Evolutionary conservation across 331 rosid genomes (phyloP).

Genomic region (Dryas integrifolia): DNA sequence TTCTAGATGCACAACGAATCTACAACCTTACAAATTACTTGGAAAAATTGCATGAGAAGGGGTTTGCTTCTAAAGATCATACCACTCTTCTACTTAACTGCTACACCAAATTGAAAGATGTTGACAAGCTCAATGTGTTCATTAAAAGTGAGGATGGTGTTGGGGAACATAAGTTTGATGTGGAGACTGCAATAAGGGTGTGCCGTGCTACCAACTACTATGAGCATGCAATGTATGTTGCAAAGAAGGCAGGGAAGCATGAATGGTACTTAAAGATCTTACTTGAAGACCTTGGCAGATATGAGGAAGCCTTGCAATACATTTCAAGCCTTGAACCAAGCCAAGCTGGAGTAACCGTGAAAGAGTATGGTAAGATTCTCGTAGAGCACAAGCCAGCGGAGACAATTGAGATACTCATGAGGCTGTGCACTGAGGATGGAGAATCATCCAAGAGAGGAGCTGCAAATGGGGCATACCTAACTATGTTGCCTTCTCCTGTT

Average conservation of each 20-base stretch:
- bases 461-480: slow-evolving; percentile 50
- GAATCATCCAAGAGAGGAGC: slow-evolving; percentile 48
- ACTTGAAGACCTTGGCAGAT: slow-evolving; percentile 96
- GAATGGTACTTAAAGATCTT: slow-evolving; percentile 94
- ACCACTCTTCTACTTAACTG: slow-evolving; percentile 91
- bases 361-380: slow-evolving; percentile 95
- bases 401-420: slow-evolving; percentile 81
- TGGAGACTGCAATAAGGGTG: slow-evolving; percentile 94
- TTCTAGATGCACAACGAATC: slow-evolving; percentile 96
- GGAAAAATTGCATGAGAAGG: slow-evolving; percentile 93
- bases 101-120: slow-evolving; percentile 95
- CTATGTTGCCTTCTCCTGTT: slow-evolving; percentile 94
- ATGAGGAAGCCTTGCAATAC: slow-evolving; percentile 89
- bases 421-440: slow-evolving; percentile 86
- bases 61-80: slow-evolving; percentile 96
- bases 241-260: slow-evolving; percentile 91
- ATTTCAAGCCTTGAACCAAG: slow-evolving; percentile 86
- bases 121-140: slow-evolving; percentile 75
- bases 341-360: slow-evolving; percentile 85
- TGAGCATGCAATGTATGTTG: slow-evolving; percentile 99
- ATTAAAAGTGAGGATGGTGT: slow-evolving; percentile 77
- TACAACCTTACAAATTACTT: slow-evolving; percentile 95
- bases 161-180: slow-evolving; percentile 90
- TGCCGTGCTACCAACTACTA: slow-evolving; percentile 98
- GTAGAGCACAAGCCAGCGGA: slow-evolving; percentile 83